phyloP scores from a whole-genome alignment of 2,329 filamentous ascomycete genomes.

The Rachicladosporium sp. region DNA sequence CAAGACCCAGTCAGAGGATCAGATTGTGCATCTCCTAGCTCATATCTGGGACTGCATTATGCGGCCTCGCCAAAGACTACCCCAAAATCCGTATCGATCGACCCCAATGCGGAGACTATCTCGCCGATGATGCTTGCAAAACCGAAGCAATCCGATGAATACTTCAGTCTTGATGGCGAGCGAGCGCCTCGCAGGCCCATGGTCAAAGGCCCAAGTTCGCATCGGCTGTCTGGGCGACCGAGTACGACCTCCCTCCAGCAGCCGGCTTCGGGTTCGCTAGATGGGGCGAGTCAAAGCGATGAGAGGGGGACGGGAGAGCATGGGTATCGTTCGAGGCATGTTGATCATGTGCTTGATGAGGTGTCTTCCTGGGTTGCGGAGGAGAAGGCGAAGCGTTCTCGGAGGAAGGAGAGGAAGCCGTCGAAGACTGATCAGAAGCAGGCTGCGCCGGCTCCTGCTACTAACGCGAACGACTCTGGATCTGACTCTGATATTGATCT shows the following conservation, averaged over 20 bases:
- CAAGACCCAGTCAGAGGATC: conserved; percentile 4
- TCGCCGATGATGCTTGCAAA: conserved; percentile 32
- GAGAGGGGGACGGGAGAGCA: conserved; percentile 1
- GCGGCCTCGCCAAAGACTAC: conserved; percentile 12
- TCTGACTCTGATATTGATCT: conserved; percentile 54
- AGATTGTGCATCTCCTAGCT: conserved; percentile 15
- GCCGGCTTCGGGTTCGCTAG: conserved; percentile 1
- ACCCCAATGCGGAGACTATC: conserved; percentile 30
- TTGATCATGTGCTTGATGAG: conserved; percentile 49
- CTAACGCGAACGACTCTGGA: conserved; percentile 1
- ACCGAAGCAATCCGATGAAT: conserved; percentile 26
- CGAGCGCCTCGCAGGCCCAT: conserved; percentile 22
- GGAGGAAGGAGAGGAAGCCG: conserved; percentile 31
- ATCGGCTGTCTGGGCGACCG: conserved; percentile 31
- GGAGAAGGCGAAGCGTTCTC: conserved; percentile 57
- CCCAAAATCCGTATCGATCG: conserved; percentile 34
- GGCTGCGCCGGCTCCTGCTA: conserved; percentile 10
- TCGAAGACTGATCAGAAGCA: conserved; percentile 46
- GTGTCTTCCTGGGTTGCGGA: conserved; percentile 73
- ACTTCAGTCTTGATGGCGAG: conserved; percentile 26
- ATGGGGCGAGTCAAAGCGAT: conserved; percentile 1
- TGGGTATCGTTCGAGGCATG: conserved; percentile 2
- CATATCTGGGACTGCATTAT: conserved; percentile 14
- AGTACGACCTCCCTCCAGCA: conserved; percentile 12
- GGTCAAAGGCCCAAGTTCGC: conserved; percentile 26